Evolutionary conservation across 2,329 filamentous ascomycete genomes (phyloP).

Genomic region (Claviceps capensis): DNA sequence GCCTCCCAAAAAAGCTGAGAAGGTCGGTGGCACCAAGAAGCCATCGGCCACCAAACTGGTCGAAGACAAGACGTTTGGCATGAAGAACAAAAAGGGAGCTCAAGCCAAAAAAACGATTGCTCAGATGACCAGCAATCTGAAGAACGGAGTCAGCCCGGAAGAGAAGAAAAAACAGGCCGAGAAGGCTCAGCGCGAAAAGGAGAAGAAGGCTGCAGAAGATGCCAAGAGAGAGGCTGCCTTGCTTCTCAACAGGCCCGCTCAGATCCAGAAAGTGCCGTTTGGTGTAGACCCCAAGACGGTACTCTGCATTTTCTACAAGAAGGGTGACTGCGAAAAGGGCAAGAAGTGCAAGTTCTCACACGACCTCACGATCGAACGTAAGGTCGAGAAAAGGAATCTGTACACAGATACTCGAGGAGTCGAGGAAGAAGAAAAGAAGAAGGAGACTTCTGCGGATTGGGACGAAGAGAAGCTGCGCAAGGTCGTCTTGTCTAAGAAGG

Average conservation of each 20-base stretch:
- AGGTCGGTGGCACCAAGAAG: conserved; percentile 41
- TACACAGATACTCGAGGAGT: conserved; percentile 72
- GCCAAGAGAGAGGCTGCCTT: conserved; percentile 69
- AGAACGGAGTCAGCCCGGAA: conserved; percentile 65
- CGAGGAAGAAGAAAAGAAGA: conserved; percentile 61
- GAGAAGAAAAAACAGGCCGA: conserved; percentile 68
- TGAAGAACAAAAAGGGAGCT: conserved; percentile 99
- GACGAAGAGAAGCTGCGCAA: conserved; percentile 89
- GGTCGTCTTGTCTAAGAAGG: conserved; percentile 91
- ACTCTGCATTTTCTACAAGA: conserved; percentile 92
- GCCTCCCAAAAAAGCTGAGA: conserved; percentile 55
- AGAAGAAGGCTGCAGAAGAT: conserved; percentile 81
- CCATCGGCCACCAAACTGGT: conserved; percentile 47
- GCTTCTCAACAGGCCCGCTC: conserved; percentile 79
- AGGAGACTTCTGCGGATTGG: conserved; percentile 94
- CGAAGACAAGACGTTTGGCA: conserved; percentile 96
- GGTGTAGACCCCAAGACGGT: conserved; percentile 97
- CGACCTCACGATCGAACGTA: conserved; percentile 77
- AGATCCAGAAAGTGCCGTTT: conserved; percentile 95
- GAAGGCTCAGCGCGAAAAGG: conserved; percentile 57
- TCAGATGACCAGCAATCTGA: conserved; percentile 61
- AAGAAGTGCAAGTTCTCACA: conserved; percentile 98
- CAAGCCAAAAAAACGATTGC: conserved; percentile 83
- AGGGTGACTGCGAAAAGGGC: conserved; percentile 93
- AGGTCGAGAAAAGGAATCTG: conserved; percentile 80